Base-by-base conservation (phyloP, 163 green algal genomes). In the Picocystis sp. region DNA sequence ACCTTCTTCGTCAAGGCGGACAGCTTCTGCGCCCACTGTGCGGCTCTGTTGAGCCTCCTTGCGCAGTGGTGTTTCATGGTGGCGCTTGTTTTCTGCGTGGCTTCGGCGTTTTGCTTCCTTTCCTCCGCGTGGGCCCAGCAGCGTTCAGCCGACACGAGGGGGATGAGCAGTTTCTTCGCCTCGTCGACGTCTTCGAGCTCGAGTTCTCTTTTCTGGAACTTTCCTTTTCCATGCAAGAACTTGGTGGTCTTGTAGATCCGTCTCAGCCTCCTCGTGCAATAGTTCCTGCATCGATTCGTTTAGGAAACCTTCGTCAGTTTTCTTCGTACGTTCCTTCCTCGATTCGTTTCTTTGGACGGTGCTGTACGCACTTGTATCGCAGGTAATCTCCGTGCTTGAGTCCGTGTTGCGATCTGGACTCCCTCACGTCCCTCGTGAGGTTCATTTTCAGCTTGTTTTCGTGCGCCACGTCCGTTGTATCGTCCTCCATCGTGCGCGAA, bases 301-400 rank as follows among this genome's bases (percentile, higher is more conserved):
- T 19, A 19, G 17, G 17, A 19, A 19, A 19, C 17, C 17, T 19
- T 19, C 17, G 17, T 19, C 17, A 19, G 17, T 19, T 19, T 19
- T 19, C 17, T 19, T 19, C 17, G 17, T 19, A 19, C 17, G 17
- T 19, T 19, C 17, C 17, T 19, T 19, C 17, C 17, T 19, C 17
- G 17, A 19, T 19, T 19, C 17, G 17, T 19, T 19, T 19, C 17
- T 19, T 19, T 19, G 17, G 17, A 19, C 17, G 17, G 17, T 19
- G 17, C 17, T 19, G 17, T 19, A 19, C 45, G 25, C 23, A 71
- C 83, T 82, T 89, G 70, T 93, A 93, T n/a, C 83, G 64, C 22
- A 60, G 63, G 66, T 82, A 93, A 56, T 93, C 84, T 1, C 57
- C 72, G 57, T 93, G 84, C 47, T 84, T 79, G 1, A 93, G 61